Evolutionary conservation across 2,329 filamentous ascomycete genomes (phyloP).

Genomic region (Scytalidium sp.): DNA sequence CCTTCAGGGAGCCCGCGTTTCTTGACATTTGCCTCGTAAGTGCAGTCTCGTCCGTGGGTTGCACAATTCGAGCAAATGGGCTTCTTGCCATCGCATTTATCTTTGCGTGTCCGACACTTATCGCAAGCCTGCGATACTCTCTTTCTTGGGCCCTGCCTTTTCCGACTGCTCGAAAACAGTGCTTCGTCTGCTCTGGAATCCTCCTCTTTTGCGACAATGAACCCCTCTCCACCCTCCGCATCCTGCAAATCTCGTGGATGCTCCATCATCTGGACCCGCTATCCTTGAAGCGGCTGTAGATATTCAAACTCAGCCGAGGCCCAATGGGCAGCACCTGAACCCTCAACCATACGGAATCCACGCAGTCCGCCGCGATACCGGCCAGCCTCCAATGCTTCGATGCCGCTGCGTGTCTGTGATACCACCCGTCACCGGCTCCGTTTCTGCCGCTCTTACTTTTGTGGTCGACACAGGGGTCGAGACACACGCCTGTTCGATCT

Average conservation of each 20-base stretch:
- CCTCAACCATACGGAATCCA: slow-evolving; percentile 1
- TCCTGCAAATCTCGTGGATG: slow-evolving; percentile 13
- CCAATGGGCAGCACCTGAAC: slow-evolving; percentile 3
- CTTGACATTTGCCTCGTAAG: slow-evolving; percentile 70
- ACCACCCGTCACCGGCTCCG: too few relatives aligned
- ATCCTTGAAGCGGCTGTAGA: slow-evolving; percentile 1
- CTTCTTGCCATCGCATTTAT: slow-evolving; percentile 60
- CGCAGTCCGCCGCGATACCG: not conserved
- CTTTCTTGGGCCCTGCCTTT: slow-evolving; percentile 21
- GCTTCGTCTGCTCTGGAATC: not conserved
- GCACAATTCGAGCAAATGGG: slow-evolving; percentile 62
- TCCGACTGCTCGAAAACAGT: not conserved
- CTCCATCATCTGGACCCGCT: not conserved
- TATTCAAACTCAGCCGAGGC: not conserved
- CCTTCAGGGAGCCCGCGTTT: slow-evolving; percentile 79
- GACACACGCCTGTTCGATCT: too few relatives aligned
- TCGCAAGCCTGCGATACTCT: slow-evolving; percentile 51
- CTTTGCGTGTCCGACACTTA: slow-evolving; percentile 50
- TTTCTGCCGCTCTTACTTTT: too few relatives aligned
- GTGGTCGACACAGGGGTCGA: too few relatives aligned
- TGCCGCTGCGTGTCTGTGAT: not conserved
- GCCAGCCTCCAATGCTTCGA: not conserved
- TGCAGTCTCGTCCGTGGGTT: slow-evolving; percentile 46
- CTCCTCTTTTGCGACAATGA: slow-evolving; percentile 7
- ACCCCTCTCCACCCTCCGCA: slow-evolving; percentile 10